These are phyloP conservation scores for Rhododendron simsii DNA, from an alignment of 148 eudicot species.

Conservation along the genomic window DNA sequence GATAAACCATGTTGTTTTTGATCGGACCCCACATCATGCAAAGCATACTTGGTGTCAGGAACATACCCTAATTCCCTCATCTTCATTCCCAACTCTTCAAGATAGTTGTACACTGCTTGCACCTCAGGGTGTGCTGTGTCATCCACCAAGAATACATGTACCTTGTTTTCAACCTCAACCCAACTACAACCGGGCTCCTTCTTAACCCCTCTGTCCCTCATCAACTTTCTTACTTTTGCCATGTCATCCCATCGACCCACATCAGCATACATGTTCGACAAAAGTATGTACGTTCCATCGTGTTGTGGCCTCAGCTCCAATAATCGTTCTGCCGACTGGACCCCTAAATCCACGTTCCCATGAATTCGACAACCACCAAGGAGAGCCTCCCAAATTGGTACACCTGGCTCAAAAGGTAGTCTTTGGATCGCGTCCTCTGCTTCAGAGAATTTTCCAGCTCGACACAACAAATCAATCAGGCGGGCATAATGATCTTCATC, in stretches of 20 bases:
- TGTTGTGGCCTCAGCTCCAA: slow-evolving; percentile 40
- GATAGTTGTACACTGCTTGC: slow-evolving; percentile 46
- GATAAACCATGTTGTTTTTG: slow-evolving; percentile 53
- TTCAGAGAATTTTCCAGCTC: slow-evolving; percentile 58
- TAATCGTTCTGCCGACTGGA: slow-evolving; percentile 47
- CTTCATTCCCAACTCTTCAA: slow-evolving; percentile 40
- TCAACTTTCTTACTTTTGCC: slow-evolving; percentile 46
- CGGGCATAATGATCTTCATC: slow-evolving; percentile 71
- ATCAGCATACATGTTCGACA: slow-evolving; percentile 57
- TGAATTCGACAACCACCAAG: slow-evolving; percentile 57
- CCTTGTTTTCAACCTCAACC: slow-evolving; percentile 55
- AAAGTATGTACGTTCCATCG: slow-evolving; percentile 57
- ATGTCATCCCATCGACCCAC: slow-evolving; percentile 51
- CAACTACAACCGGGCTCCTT: slow-evolving; percentile 75
- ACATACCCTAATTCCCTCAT: slow-evolving; percentile 57
- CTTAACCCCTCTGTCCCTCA: slow-evolving; percentile 65
- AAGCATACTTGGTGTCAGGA: slow-evolving; percentile 49
- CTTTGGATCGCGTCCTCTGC: slow-evolving; percentile 40
- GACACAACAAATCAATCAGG: slow-evolving; percentile 48
- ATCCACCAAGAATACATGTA: slow-evolving; percentile 57
- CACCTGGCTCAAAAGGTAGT: slow-evolving; percentile 49
- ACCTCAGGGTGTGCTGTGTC: slow-evolving; percentile 57
- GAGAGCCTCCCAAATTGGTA: slow-evolving; percentile 58
- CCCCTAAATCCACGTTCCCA: slow-evolving; percentile 51
- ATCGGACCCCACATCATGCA: slow-evolving; percentile 62